Base-by-base conservation (phyloP, 192 early-diverging fungal genomes). In the Entomortierella chlamydospora region DNA sequence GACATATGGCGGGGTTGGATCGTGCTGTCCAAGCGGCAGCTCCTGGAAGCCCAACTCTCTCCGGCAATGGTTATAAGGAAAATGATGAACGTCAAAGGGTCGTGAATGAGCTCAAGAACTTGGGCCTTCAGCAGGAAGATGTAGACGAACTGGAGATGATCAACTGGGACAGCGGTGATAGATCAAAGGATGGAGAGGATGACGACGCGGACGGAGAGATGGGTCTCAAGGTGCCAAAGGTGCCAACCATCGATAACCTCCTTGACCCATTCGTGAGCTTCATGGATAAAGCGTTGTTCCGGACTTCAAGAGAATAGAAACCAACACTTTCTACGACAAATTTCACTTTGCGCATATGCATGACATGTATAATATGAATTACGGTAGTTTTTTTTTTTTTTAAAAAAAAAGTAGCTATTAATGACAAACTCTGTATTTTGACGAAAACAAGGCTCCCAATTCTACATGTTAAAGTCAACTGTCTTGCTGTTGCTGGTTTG, bases 131-230 rank as follows among this genome's bases (percentile, higher is more conserved):
- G 8, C 63, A 85, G 13, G 70, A 84, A 31, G 85, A 87, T 50
- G 62, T 87, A 22, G 82, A 74, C 33, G 85, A 87, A 26, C 55
- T 84, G 25, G 73, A 86, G 39, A 74, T 83, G 73, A 47, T 77
- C n/a, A 81, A 76, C 39, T 70, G 61, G 23, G 56, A 67, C 13
- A 55, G 25, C 59, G 30, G 30, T 20, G 4, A 39, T 37, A 57
- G 7, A 8, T 23, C 22, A 0, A 67, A 67, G 20, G 59, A 72
- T 2, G 64, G 50, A 29, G 79, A 68, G 12, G 64, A 45, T 3
- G 64, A 47, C 2, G 47, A 65, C n/a, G 51, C 41, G 53, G 62
- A 66, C 47, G 54, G 37, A 42, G 56, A 39, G 20, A 33, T 33
- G 28, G 55, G 55, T 2, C 63, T 73, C 20, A 61, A 62, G 33